Evolutionary conservation across 1,139 yeast species (phyloP).

Genomic region (Yamadazyma sp.): DNA sequence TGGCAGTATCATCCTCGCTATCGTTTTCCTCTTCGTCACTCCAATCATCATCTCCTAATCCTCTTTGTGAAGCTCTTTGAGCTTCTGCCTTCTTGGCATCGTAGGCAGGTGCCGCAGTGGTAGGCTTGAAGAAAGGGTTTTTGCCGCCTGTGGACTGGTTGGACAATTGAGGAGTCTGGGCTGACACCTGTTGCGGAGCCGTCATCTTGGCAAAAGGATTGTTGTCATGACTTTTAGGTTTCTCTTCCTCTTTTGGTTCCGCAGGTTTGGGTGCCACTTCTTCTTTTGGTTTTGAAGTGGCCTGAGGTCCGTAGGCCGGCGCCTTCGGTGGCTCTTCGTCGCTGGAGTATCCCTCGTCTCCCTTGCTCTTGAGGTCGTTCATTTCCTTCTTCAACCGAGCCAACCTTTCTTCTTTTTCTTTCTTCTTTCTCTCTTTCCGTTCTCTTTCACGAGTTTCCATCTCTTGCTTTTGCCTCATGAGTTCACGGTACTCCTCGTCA

Average conservation of each 20-base stretch:
- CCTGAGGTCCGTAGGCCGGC: conserved; percentile 29
- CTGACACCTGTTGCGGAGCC: conserved; percentile 7
- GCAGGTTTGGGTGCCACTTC: conserved; percentile 22
- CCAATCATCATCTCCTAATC: conserved; percentile 57
- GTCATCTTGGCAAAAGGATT: conserved; percentile 38
- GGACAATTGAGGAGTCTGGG: conserved; percentile 7
- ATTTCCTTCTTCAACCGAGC: conserved; percentile 63
- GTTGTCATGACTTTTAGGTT: conserved; percentile 25
- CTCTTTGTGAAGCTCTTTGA: conserved; percentile 67
- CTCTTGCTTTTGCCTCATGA: conserved; percentile 48
- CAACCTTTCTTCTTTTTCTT: conserved; percentile 57
- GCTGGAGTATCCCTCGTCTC: conserved; percentile 25
- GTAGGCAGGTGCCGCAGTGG: conserved; percentile 29
- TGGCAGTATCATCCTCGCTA: conserved; percentile 47
- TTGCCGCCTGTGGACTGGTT: conserved; percentile 15
- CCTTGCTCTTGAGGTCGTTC: conserved; percentile 50
- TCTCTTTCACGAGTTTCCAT: conserved; percentile 50
- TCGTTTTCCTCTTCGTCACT: conserved; percentile 59
- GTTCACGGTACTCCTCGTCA: conserved; percentile 48
- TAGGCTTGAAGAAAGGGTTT: conserved; percentile 50
- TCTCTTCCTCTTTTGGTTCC: conserved; percentile 18
- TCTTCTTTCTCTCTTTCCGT: conserved; percentile 47
- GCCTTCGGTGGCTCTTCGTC: conserved; percentile 35
- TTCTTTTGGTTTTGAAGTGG: conserved; percentile 4
- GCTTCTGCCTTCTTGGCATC: conserved; percentile 60